Base-by-base conservation (phyloP, 1,139 yeast species). In the Magnusiomyces sp. region DNA sequence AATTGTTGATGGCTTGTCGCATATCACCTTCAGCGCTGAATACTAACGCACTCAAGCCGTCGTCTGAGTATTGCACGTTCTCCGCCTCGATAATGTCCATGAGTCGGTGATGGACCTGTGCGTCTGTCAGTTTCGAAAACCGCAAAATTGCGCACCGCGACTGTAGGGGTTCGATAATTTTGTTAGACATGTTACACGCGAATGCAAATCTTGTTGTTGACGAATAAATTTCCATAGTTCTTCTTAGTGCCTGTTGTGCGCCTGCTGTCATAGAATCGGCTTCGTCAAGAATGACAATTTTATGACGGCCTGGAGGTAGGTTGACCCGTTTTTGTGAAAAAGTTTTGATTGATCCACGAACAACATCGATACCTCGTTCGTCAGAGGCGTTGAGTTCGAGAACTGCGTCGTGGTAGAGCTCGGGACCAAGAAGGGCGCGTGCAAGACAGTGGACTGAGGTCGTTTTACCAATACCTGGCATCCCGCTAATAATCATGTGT, bases 211-310 rank as follows among this genome's bases (percentile, higher is more conserved):
- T 77, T 4, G 99, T 92, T 4, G 97, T 83, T 63, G 84, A 84
- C 32, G 97, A 85, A 62, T 88, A 92, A 31, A 92, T 78, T 64
- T 92, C 99, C 98, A 92, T 92, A 1, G 97, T 92, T 64, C 99
- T 78, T 69, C 98, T 77, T 59, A 92, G 72, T 0, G 99, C 99
- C 63, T 90, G 96, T 67, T 92, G 99, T 0, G 98, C 98, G 45
- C 95, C 97, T 0, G 97, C 90, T 0, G 98, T 92, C 90, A 92
- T 87, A n/a, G 95, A 85, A 64, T 92, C 97, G 0, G 97, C 97
- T 67, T 90, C 97, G 67, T 90, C 97, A 55, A 90, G 70, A 50
- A 90, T 89, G 56, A 92, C 77, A 53, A 92, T 86, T 73, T 92
- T 92, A 62, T 92, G 97, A 59, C 81, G 78, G 55, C 79, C 96